Evolutionary conservation across 2,329 filamentous ascomycete genomes (phyloP), one percentile per base, ranked within the genome.

Genomic region (Aspergillus brasiliensis): DNA sequence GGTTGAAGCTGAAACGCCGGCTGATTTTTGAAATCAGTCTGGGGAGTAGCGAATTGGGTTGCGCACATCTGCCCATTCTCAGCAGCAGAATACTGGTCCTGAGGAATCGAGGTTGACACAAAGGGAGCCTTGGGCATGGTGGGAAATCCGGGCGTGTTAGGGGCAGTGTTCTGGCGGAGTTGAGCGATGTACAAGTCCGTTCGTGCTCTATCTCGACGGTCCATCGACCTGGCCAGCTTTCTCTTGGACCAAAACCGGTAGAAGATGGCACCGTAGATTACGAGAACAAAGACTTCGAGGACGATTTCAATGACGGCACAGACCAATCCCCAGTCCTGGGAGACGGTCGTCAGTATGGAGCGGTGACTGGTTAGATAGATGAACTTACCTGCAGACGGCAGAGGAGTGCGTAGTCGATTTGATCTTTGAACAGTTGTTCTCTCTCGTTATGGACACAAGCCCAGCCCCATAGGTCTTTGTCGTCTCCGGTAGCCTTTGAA

Each of bases 221-320:
- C 91, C 95, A 99, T 99, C 64, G 92, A 93, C 84, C 97, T 98
- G 79, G 90, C 88, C 64, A 99, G 91, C 75, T 91, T 90, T 76
- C 92, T 90, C 85, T 98, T 99, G 67, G 91, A 92, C 86, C 93
- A 97, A 84, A 96, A 96, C 69, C 95, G 91, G 84, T 96, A 98
- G 83, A 98, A 97, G 75, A 97, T 88, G 73, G 97, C 85, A 72
- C 86, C 92, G 84, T 99, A 99, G 71, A 99, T 91, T 56, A 88
- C 83, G 75, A 99, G 96, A 73, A 91, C 92, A 73, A 98, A 89
- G 67, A 91, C 86, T 74, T 98, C 95, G 69, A 99, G 85, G 62
- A 97, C 91, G 67, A 99, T 84, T 78, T 99, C 95, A 75, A 99
- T 98, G 74, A 99, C 90, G 79, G 93, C 93, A 84, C 95, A 99